These are phyloP conservation scores for Clarireedia sp. DNA, from an alignment of 2,329 filamentous ascomycete species.

Conservation along the genomic window DNA sequence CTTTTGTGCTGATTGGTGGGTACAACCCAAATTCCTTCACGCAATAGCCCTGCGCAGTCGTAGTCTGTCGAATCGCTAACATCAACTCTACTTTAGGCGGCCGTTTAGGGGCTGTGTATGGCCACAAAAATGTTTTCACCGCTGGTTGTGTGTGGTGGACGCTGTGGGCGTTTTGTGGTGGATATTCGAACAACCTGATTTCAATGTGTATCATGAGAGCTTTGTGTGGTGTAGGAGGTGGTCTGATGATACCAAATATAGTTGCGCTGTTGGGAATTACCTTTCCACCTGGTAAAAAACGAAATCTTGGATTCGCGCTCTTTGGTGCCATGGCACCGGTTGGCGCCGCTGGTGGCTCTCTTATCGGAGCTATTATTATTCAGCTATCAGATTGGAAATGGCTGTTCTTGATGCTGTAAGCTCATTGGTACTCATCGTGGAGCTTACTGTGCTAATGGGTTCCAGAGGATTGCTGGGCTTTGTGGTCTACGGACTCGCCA, in stretches of 20 bases:
- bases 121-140: constrained; percentile 7
- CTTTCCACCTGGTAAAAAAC: constrained; percentile 37
- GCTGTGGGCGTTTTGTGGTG: constrained; percentile 16
- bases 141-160: constrained; percentile 9
- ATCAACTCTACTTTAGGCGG: neutral
- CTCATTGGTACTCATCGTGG: neutral
- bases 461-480: neutral
- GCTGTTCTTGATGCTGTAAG: constrained; percentile 33
- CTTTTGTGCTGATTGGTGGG: constrained; percentile 8
- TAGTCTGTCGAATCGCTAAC: neutral
- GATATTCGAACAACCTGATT: constrained; percentile 36
- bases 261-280: constrained; percentile 41
- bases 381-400: constrained; percentile 33
- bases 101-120: constrained; percentile 9
- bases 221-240: constrained; percentile 41
- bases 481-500: constrained; percentile 2
- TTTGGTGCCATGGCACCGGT: constrained; percentile 40
- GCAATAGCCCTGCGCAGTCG: too few species aligned
- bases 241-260: constrained; percentile 42
- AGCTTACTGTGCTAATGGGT: neutral
- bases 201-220: constrained; percentile 38
- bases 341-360: constrained; percentile 34
- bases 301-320: constrained; percentile 37
- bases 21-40: too few species aligned
- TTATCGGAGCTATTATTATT: constrained; percentile 34